Base-by-base conservation (phyloP, 2,329 filamentous ascomycete genomes). In the Helotiales sp. region DNA sequence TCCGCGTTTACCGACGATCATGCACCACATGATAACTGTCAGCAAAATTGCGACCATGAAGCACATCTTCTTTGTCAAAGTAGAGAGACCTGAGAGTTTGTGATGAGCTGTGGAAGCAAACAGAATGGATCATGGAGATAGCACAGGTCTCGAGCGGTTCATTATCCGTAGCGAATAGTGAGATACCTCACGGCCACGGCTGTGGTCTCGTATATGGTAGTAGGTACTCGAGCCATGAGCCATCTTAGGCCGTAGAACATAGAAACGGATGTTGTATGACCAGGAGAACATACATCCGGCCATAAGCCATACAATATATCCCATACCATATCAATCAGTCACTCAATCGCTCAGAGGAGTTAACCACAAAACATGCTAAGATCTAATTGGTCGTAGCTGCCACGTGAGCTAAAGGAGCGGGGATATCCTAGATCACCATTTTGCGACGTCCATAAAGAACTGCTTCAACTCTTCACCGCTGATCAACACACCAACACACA, bases 1-100 rank as follows among this genome's bases (percentile, higher is more conserved):
- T 63, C 61, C 61, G 54, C 60, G 61, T 54, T 63, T 67, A 55
- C 65, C 65, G 54, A 22, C 15, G 57, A 61, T 65, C 63, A 65
- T 57, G 50, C 32, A 54, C 65, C 65, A 67, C 50, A 34, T 66
- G 59, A 63, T 32, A 47, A 32, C 24, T 59, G 50, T 47, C 26
- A 58, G 60, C 43, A 55, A 60, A n/a, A 37, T 26, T 37, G 54
- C 49, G 15, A 30, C 20, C 20, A 11, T 37, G 52, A 11, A 50
- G 61, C 45, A 60, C 20, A 43, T 13, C 26, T 40, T 28, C 63
- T 57, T 47, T 28, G 52, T 64, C 17, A 15, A 30, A 2, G n/a
- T n/a, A n/a, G 30, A 3, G 4, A 34, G 22, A 20, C 11, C n/a
- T 15, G 1, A 1, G n/a, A n/a, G n/a, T n/a, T n/a, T n/a, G n/a